Base-by-base conservation (phyloP, 192 early-diverging fungal genomes). In the Coemansia sp. region DNA sequence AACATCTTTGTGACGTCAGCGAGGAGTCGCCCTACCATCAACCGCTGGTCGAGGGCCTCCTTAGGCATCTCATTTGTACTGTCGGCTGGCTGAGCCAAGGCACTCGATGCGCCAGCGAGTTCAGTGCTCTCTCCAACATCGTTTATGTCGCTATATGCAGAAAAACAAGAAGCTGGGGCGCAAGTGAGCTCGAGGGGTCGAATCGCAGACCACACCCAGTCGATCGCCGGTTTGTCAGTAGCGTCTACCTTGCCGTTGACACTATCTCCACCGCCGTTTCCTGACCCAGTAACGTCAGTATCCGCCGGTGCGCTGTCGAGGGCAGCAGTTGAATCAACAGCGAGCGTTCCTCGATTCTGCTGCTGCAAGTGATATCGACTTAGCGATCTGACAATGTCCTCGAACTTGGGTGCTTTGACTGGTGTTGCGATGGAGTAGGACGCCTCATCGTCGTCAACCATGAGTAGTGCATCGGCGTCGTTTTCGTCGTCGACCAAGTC, bases 151-250 rank as follows among this genome's bases (percentile, higher is more conserved):
- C 33, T 31, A 33, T 20, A 40, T 27, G 60, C 62, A 18, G 73
- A 66, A 66, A 83, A 71, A 5, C 81, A 73, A 1, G 73, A 78
- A 9, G 81, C 81, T 36, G 81, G 76, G 15, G 76, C 76, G 38
- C 76, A 75, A 16, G 64, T 63, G 44, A 83, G 76, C 68, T 83
- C 76, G 11, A 83, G 70, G 3, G 81, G 81, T 3, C 73, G 76
- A 39, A 83, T 66, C 13, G 64, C 29, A 36, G 75, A 72, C 81
- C 81, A 83, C 2, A 83, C 27, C 81, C 81, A 83, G 50, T 83
- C 81, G 34, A 83, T 72, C 9, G 40, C 66, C 18, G 36, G 60
- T 34, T 75, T 73, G 29, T 66, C 70, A 3, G 55, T 57, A 24
- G 24, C 58, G 2, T 64, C 39, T 31, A 8, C 29, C 12, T 61